Base-by-base conservation (phyloP, 2,329 filamentous ascomycete species). In the Zasmidium citrigriseum region DNA sequence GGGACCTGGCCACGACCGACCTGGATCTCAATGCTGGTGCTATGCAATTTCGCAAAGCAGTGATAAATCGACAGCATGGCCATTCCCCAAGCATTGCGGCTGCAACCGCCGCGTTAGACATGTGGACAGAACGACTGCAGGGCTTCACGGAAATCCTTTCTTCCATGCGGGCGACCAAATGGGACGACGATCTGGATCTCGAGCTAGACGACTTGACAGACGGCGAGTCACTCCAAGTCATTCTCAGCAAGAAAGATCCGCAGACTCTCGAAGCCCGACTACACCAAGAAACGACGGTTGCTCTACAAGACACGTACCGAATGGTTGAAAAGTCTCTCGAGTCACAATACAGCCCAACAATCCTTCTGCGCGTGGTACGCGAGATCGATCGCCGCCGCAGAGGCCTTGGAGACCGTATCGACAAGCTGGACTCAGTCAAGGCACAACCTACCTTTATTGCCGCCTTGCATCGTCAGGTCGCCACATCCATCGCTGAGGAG, bases 51-150 rank as follows among this genome's bases (percentile, higher is more conserved):
- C 87, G 92, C 48, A 79, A 86, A 59, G 84, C 85, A 18, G 82
- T 96, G 21, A 75, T 89, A 9, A 82, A 88, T 27, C 84, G 87
- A 20, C 81, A 90, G 7, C 85, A 93, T 67, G 93, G 93, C 4
- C 84, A 87, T 51, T 89, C 88, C 68, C 81, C 87, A 57, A 79
- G 85, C 11, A 83, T 93, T 0, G 84, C 85, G 34, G 78, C 78
- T 54, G 84, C 88, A 0, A 78, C 87, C 1, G 78, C 82, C 12
- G 79, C 82, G 47, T 95, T 95, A 69, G 81, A 86, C 58, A 81
- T 82, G 1, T 97, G 93, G 92, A 83, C 86, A 47, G 79, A 80
- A n/a, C 83, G 88, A 4, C 84, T 96, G n/a, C 83, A 88, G 59
- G 85, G 87, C 53, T 83, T 89, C 14, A 82, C 82, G 46, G 77